Evolutionary conservation across 441 rosid genomes (phyloP), one percentile per base, ranked within the genome.

Genomic region (Kokia cookei): DNA sequence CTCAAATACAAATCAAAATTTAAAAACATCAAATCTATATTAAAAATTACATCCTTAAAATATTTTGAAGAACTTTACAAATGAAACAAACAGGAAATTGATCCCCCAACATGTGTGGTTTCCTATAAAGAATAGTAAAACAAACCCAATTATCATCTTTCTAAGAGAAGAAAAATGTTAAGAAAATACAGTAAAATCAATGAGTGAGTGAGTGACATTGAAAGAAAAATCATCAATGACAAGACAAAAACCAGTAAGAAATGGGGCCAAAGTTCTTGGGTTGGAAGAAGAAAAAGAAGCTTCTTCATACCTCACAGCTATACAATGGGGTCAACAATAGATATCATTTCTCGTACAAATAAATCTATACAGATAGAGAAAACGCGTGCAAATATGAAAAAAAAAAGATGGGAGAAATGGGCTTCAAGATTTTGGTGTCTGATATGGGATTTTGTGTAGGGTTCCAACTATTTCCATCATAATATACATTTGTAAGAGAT

Each of bases 371-470:
- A 27, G 51, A 2, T 22, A 57, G 9, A 19, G 72, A 77, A 72
- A 77, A 13, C 72, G 74, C 65, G 71, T 69, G 65, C 19, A 75
- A 50, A 45, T 2, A 67, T 67, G 12, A 13, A 24, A 66, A 2
- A 27, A 27, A 5, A 27, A 54, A 76, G 65, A 77, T 58, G 60
- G 37, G 37, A 59, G 61, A 73, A 69, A 73, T 53, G 81, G 77
- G 75, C 43, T 70, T 67, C 77, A 45, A 72, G 80, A 77, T 79
- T 77, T 77, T 53, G 73, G 73, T 74, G 79, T 76, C 80, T 73
- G 50, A 69, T 63, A 73, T 48, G 48, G 35, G 50, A 22, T 22
- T 9, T 12, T 14, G 62, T 60, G 43, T 22, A 17, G 53, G 12
- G 14, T 4, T 43, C 29, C 7, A 29, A 29, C 14, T 26, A 60